Evolutionary conservation across 805 yeast species (phyloP).

Genomic region (Ogataea glucozyma): DNA sequence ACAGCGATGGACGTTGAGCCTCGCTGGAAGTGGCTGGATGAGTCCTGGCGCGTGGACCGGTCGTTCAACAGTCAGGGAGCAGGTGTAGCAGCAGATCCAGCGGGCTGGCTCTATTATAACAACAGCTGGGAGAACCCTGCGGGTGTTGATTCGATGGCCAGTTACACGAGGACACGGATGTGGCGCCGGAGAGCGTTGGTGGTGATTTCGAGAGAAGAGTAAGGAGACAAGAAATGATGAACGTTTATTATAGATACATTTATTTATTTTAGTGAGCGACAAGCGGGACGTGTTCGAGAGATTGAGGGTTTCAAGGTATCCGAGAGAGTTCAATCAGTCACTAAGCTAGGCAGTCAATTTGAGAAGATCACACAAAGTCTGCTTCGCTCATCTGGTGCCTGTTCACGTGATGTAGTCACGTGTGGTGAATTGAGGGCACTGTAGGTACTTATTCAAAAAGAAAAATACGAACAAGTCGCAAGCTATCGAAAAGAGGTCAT

Average conservation of each 20-base stretch:
- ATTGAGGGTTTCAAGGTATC: too few species aligned
- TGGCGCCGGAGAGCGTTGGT: conserved; percentile 51
- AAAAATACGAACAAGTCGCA: too few species aligned
- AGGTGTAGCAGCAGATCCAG: conserved; percentile 30
- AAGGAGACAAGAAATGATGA: not conserved
- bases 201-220: conserved; percentile 6
- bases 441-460: too few species aligned
- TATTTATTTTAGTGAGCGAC: not conserved
- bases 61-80: conserved; percentile 35
- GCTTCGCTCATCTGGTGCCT: too few species aligned
- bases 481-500: too few species aligned
- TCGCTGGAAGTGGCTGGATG: conserved; percentile 61
- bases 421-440: too few species aligned
- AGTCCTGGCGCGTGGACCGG: conserved; percentile 48
- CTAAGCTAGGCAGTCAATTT: too few species aligned
- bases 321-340: too few species aligned
- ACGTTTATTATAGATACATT: not conserved
- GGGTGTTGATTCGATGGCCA: conserved; percentile 45
- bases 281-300: not conserved
- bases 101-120: conserved; percentile 59
- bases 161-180: conserved; percentile 52
- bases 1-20: conserved; percentile 28
- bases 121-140: conserved; percentile 48
- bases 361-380: too few species aligned
- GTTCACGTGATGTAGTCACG: too few species aligned